phyloP scores from a whole-genome alignment of 169 alveolate species.

The Plasmodium knowlesi region DNA sequence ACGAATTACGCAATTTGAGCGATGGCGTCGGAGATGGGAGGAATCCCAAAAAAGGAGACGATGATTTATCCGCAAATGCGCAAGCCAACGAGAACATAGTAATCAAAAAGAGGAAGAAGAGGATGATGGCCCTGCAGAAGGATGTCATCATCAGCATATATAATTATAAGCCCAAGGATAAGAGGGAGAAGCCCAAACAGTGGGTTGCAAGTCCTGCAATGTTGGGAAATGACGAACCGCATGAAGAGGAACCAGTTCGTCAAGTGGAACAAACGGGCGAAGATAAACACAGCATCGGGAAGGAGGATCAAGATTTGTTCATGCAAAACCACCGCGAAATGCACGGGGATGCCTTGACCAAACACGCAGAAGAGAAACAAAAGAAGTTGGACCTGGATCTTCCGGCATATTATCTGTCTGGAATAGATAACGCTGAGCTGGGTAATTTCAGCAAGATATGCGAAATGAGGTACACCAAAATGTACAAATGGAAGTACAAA shows the following conservation, averaged over 20 bases:
- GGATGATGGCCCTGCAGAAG: background rate
- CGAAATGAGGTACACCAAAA: conserved; percentile 26
- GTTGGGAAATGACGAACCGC: background rate
- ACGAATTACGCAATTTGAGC: background rate
- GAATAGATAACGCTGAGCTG: conserved; percentile 15
- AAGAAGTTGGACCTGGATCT: background rate
- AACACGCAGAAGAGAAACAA: background rate
- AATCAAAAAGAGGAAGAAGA: conserved; percentile 6
- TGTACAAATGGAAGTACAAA: conserved; percentile 43
- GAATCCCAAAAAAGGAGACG: background rate
- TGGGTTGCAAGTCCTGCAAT: background rate
- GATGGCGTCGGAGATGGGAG: background rate
- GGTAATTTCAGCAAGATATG: conserved; percentile 23
- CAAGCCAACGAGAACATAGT: background rate
- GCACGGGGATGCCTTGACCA: background rate
- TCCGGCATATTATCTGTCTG: background rate
- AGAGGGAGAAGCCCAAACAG: background rate
- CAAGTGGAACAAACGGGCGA: background rate
- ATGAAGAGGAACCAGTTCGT: background rate
- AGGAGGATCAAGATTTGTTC: background rate
- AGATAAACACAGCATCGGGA: background rate
- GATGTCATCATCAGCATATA: conserved; percentile 43
- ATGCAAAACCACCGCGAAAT: background rate
- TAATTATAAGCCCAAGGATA: conserved; percentile 12
- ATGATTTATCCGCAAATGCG: background rate